A percentile compares a stretch with the other conserved stretches of the same genome.
Evolutionary conservation across 805 yeast species (phyloP).

Genomic region (Candida quercuum): DNA sequence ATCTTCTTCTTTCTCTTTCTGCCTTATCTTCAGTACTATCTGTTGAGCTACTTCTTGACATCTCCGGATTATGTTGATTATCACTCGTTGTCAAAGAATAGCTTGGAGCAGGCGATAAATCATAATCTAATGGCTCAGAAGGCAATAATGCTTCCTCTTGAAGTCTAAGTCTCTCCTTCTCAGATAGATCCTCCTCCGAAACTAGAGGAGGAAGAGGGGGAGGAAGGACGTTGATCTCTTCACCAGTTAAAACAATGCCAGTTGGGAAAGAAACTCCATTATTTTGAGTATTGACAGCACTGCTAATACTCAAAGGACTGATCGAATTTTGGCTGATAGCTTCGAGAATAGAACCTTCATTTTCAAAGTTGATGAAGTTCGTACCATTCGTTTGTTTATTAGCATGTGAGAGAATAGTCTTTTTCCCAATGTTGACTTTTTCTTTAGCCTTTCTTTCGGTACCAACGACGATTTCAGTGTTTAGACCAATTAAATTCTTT

Average conservation of each 20-base stretch:
- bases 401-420: slow-evolving; percentile 8
- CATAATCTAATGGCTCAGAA: slow-evolving; percentile 38
- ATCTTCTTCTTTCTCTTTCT: slow-evolving; percentile 33
- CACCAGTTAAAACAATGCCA: slow-evolving; percentile 6
- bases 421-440: slow-evolving; percentile 9
- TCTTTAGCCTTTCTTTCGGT: slow-evolving; percentile 45
- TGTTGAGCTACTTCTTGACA: not conserved
- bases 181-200: slow-evolving; percentile 31
- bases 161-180: slow-evolving; percentile 50
- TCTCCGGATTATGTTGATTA: not conserved
- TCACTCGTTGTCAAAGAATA: slow-evolving; percentile 6
- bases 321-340: slow-evolving; percentile 19
- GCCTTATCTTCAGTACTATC: slow-evolving; percentile 28
- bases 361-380: not conserved
- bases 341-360: slow-evolving; percentile 7
- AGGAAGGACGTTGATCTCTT: slow-evolving; percentile 2
- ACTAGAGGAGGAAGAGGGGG: not conserved
- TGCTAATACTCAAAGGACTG: slow-evolving; percentile 21
- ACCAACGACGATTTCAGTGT: slow-evolving; percentile 77
- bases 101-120: slow-evolving; percentile 17
- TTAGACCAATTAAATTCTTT: slow-evolving; percentile 75
- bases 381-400: not conserved
- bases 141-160: slow-evolving; percentile 61
- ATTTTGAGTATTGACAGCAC: not conserved
- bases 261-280: not conserved